Conservation (phyloP, 148 eudicot genomes). For the Polygonum aviculare region DNA sequence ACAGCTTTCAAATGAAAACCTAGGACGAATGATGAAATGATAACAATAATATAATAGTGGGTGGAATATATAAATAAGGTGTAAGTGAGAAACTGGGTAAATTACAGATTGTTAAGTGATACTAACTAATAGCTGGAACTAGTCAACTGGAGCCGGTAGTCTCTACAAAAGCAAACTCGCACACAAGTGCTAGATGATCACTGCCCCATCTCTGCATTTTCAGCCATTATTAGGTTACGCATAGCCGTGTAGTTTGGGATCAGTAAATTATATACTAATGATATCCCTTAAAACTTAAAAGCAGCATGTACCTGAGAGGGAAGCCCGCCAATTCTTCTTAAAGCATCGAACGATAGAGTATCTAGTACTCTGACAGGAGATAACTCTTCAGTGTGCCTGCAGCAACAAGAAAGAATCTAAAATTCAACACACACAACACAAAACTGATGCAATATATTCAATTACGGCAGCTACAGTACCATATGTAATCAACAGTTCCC, state of each 20-base stretch:
- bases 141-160: neutral
- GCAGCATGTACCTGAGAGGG: constrained; percentile 44
- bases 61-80: no score
- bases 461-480: constrained; percentile 27
- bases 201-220: constrained; percentile 53
- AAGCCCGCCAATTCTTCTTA: constrained; percentile 49
- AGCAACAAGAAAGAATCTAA: constrained; percentile 6
- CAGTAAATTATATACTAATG: neutral
- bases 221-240: constrained; percentile 1
- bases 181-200: constrained; percentile 64
- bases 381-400: constrained; percentile 55
- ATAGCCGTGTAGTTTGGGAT: neutral
- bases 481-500: constrained; percentile 76
- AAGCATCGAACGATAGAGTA: constrained; percentile 34
- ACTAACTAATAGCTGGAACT: neutral
- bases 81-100: neutral
- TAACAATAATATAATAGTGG: no score
- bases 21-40: no score
- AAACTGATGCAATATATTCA: neutral
- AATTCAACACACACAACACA: neutral
- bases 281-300: neutral
- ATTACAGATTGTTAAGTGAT: neutral
- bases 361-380: constrained; percentile 70
- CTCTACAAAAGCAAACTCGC: constrained; percentile 49
- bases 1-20: no score